Conservation (phyloP, 2,329 filamentous ascomycete genomes). For the Aspergillus thermomutatus region DNA sequence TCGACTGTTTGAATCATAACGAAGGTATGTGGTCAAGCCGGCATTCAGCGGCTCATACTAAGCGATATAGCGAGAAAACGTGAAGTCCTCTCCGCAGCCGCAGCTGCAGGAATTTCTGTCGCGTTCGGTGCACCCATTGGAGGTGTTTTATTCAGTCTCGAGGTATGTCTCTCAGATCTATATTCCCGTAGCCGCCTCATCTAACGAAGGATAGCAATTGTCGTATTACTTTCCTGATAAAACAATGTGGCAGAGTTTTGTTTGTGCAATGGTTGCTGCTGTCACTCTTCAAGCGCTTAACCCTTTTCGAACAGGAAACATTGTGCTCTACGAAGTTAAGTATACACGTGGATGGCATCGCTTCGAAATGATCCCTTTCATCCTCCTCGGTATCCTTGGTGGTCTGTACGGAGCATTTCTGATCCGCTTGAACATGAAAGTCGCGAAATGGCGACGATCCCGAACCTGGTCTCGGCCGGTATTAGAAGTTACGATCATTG, state of each 20-base stretch:
- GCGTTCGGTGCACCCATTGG: slow-evolving; percentile 93
- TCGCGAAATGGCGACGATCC: slow-evolving; percentile 76
- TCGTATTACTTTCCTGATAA: slow-evolving; percentile 99
- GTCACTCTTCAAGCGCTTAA: slow-evolving; percentile 90
- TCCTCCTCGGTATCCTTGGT: slow-evolving; percentile 79
- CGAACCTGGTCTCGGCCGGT: slow-evolving; percentile 69
- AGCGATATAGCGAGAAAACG: slow-evolving; percentile 71
- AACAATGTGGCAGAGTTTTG: slow-evolving; percentile 99
- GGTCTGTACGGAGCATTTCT: slow-evolving; percentile 94
- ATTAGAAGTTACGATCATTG: slow-evolving; percentile 73
- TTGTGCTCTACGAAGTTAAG: slow-evolving; percentile 92
- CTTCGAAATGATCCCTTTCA: slow-evolving; percentile 88
- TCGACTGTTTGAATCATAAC: slow-evolving; percentile 75
- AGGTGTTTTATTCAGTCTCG: slow-evolving; percentile 91
- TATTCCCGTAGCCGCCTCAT: background rate
- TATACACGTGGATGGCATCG: slow-evolving; percentile 91
- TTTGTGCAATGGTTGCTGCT: slow-evolving; percentile 98
- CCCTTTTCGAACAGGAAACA: slow-evolving; percentile 90
- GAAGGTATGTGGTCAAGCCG: slow-evolving; percentile 60
- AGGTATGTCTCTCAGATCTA: slow-evolving; percentile 51
- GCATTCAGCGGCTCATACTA: background rate
- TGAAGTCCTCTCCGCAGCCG: slow-evolving; percentile 87
- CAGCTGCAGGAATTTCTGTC: slow-evolving; percentile 87
- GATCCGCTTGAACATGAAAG: slow-evolving; percentile 87
- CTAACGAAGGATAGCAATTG: slow-evolving; percentile 58